Conservation (phyloP, 768 basidiomycete genomes). For the Phlebiopsis flavidoalba region DNA sequence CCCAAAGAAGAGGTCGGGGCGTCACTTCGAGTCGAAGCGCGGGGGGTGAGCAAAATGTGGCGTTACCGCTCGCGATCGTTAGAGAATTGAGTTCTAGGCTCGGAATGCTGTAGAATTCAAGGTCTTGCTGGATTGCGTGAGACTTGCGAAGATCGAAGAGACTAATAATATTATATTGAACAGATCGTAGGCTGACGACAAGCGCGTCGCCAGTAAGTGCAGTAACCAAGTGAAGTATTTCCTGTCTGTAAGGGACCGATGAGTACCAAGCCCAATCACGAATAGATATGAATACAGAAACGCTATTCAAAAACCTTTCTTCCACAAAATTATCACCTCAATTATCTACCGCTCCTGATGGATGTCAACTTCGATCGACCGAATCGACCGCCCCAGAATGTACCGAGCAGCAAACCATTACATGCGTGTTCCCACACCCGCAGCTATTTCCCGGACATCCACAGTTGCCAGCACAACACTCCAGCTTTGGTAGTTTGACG, state of each 20-base stretch:
- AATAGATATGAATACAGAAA: too few relatives aligned
- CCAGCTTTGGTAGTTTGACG: slow-evolving; percentile 57
- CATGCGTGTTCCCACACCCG: slow-evolving; percentile 50
- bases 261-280: too few relatives aligned
- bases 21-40: neutral
- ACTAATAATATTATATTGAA: too few relatives aligned
- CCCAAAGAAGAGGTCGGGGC: neutral
- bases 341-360: too few relatives aligned
- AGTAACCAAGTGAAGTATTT: too few relatives aligned
- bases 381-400: neutral
- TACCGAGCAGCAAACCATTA: slow-evolving; percentile 42
- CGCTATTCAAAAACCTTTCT: neutral
- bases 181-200: too few relatives aligned
- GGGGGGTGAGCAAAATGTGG: neutral
- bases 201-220: too few relatives aligned
- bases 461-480: slow-evolving; percentile 62
- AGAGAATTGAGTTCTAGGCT: neutral
- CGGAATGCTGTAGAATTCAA: neutral
- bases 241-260: too few relatives aligned
- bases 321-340: neutral
- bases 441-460: slow-evolving; percentile 51
- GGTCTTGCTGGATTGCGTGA: neutral
- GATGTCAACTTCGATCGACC: too few relatives aligned
- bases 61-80: neutral
- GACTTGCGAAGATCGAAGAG: too few relatives aligned